phyloP scores from a whole-genome alignment of 2,329 filamentous ascomycete species.

The Phaeophleospora eucalypticola region DNA sequence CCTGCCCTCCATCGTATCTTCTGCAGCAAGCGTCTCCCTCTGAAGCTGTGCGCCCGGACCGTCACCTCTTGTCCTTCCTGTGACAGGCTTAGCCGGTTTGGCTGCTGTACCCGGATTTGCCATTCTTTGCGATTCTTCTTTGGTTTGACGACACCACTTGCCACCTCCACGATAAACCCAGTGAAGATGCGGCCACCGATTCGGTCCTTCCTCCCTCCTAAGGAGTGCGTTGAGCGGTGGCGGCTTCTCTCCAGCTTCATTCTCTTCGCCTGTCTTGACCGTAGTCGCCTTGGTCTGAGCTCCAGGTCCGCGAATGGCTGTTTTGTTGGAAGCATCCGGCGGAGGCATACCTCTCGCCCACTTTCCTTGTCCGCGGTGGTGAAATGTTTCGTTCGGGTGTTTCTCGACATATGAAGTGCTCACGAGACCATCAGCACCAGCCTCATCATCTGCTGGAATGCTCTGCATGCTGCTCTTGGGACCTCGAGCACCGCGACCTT shows the following conservation, averaged over 20 bases:
- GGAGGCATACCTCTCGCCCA: constrained; percentile 29
- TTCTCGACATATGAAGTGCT: constrained; percentile 24
- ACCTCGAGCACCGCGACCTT: constrained; percentile 23
- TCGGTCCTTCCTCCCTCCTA: constrained; percentile 28
- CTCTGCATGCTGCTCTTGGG: constrained; percentile 1
- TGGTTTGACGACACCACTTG: constrained; percentile 30
- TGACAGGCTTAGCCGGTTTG: constrained; percentile 11
- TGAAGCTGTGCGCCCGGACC: constrained; percentile 24
- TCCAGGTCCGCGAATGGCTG: constrained; percentile 27
- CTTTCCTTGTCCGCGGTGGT: constrained; percentile 30
- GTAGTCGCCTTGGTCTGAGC: constrained; percentile 10
- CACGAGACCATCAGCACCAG: constrained; percentile 14
- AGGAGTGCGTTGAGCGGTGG: constrained; percentile 26
- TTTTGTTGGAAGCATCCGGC: constrained; percentile 23
- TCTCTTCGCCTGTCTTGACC: constrained; percentile 11
- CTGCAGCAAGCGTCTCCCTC: constrained; percentile 18
- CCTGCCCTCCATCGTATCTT: constrained; percentile 5
- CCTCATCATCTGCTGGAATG: neutral
- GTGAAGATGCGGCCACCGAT: constrained; percentile 27
- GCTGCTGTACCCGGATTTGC: constrained; percentile 4
- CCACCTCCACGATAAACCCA: constrained; percentile 34
- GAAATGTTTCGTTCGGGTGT: constrained; percentile 27
- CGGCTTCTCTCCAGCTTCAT: constrained; percentile 15
- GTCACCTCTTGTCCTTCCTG: constrained; percentile 8
- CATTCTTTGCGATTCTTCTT: constrained; percentile 20